Conservation (phyloP, 345 rosid species). For the Aurinia saxatilis region DNA sequence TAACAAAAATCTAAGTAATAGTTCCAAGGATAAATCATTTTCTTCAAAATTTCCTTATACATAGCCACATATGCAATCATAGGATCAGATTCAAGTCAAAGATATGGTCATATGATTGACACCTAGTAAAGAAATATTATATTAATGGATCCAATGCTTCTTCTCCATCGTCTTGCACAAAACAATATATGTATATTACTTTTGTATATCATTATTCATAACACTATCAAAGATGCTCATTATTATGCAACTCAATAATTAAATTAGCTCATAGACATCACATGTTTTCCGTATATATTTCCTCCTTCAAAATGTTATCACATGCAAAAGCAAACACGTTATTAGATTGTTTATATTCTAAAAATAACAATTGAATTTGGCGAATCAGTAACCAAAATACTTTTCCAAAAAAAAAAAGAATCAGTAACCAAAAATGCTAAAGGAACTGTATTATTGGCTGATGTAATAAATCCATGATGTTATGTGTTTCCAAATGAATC, state of each 20-base stretch:
- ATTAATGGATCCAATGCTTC: constrained; percentile 35
- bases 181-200: not conserved
- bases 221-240: constrained; percentile 12
- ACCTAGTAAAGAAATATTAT: constrained; percentile 20
- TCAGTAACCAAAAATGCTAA: constrained; percentile 1
- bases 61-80: constrained; percentile 28
- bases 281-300: constrained; percentile 20
- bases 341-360: not conserved
- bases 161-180: constrained; percentile 4
- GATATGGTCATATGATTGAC: constrained; percentile 46
- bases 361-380: constrained; percentile 4
- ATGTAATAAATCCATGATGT: constrained; percentile 17
- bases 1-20: constrained; percentile 6
- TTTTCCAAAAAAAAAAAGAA: too few species aligned
- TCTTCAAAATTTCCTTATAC: constrained; percentile 1
- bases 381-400: not conserved
- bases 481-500: constrained; percentile 28
- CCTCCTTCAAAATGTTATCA: not conserved
- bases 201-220: not conserved
- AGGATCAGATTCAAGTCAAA: constrained; percentile 34
- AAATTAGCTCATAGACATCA: constrained; percentile 20
- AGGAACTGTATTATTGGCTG: constrained; percentile 4
- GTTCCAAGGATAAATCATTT: constrained; percentile 18
- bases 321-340: constrained; percentile 21
- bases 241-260: constrained; percentile 9